Percentiles rank a stretch among this genome's conserved stretches.
Conservation (phyloP, 768 basidiomycete species). For the Tephrocybe rancida region DNA sequence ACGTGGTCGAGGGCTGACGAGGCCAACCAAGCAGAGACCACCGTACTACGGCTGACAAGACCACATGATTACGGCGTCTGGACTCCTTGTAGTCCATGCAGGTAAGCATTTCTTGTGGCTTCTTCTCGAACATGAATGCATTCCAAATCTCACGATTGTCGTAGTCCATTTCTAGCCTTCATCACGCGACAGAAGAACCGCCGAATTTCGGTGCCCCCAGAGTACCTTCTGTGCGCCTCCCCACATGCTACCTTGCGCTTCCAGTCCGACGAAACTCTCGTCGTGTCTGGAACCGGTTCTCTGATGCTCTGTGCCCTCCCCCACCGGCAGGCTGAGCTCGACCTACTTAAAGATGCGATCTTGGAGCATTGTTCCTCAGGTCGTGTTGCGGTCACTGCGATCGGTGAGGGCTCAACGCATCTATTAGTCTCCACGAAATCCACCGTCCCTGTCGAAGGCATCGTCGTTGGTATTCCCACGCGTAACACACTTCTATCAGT, state of each 20-base stretch:
- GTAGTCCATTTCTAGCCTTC: constrained; percentile 29
- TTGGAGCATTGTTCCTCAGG: constrained; percentile 9
- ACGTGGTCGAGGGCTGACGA: constrained; percentile 3
- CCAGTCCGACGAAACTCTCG: constrained; percentile 24
- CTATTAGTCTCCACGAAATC: constrained; percentile 7
- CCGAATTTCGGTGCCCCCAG: constrained; percentile 23
- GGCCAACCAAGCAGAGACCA: background rate
- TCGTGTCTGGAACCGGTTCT: constrained; percentile 29
- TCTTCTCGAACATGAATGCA: background rate
- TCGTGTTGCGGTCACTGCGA: background rate
- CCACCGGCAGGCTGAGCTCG: constrained; percentile 4
- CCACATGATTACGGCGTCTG: constrained; percentile 25
- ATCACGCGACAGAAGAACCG: constrained; percentile 24
- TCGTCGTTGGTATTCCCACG: background rate
- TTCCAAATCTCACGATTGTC: constrained; percentile 10
- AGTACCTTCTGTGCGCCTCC: constrained; percentile 33
- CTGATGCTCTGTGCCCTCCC: constrained; percentile 25
- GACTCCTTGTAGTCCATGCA: constrained; percentile 17
- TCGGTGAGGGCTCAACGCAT: background rate
- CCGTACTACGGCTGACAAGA: constrained; percentile 19
- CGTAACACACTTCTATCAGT: constrained; percentile 1
- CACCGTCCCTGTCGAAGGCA: constrained; percentile 9
- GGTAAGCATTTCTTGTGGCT: constrained; percentile 16
- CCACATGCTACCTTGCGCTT: constrained; percentile 26
- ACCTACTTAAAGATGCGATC: constrained; percentile 17